Conservation (phyloP, 345 rosid genomes). For the Eucalyptus pauciflora region DNA sequence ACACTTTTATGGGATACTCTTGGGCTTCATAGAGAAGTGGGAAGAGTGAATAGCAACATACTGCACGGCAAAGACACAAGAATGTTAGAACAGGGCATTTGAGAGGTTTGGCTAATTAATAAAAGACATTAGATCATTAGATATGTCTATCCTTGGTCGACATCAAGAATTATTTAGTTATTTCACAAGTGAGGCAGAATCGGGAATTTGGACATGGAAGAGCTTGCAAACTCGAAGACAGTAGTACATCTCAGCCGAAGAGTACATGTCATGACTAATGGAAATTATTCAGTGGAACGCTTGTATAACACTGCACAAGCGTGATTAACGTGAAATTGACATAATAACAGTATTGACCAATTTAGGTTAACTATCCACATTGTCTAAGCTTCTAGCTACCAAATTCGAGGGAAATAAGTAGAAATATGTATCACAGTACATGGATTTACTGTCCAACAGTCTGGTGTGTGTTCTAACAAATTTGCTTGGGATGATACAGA, state of each 20-base stretch:
- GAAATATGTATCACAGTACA: background rate
- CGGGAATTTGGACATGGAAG: background rate
- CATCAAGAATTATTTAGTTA: background rate
- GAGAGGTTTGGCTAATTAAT: background rate
- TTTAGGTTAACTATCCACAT: background rate
- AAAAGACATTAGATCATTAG: background rate
- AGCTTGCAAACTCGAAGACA: background rate
- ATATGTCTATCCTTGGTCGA: background rate
- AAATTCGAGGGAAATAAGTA: background rate
- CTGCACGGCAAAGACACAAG: conserved; percentile 19
- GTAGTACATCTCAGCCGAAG: background rate
- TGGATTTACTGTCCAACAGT: background rate
- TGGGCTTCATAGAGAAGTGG: conserved; percentile 73
- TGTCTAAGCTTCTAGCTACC: background rate
- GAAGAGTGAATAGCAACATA: conserved; percentile 71
- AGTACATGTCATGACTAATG: background rate
- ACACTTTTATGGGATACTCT: conserved; percentile 81
- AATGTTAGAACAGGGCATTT: background rate
- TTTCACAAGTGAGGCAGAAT: background rate
- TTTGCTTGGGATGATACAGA: background rate
- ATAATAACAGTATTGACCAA: background rate
- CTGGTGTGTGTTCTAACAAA: background rate
- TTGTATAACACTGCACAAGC: background rate
- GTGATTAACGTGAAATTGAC: background rate
- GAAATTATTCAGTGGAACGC: background rate